Percentiles rank a stretch among this genome's conserved stretches.
These are phyloP conservation scores for Penicillium pulvis DNA, from an alignment of 495 filamentous ascomycete genomes.

Conservation along the genomic window DNA sequence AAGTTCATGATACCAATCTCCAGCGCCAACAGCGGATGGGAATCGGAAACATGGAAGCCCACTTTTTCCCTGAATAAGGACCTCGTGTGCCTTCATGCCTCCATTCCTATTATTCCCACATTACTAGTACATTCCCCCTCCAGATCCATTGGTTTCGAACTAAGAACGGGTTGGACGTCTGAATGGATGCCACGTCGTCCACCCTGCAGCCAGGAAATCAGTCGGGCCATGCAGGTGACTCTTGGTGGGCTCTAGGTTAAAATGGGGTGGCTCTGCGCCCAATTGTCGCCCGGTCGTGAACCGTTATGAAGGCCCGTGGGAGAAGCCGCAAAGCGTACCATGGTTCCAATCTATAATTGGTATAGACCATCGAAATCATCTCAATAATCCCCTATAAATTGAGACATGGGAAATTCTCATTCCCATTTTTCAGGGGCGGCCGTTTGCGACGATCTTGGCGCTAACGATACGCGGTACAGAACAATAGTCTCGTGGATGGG, in stretches of 20 bases:
- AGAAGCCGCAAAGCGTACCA: slow-evolving; percentile 8
- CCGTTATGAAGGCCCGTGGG: slow-evolving; percentile 9
- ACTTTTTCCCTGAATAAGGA: background rate
- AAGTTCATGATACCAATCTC: background rate
- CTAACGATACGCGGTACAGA: slow-evolving; percentile 4
- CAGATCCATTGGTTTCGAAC: slow-evolving; percentile 12
- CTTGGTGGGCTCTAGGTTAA: background rate
- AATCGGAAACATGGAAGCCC: background rate
- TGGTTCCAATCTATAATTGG: slow-evolving; percentile 9
- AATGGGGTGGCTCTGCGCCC: slow-evolving; percentile 3
- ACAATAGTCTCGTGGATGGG: background rate
- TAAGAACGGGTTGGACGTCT: slow-evolving; percentile 15
- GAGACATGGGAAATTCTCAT: too few species aligned
- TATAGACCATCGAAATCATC: background rate
- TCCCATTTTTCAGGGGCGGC: background rate
- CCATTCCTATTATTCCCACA: background rate
- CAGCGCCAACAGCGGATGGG: background rate
- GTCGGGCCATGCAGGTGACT: slow-evolving; percentile 28
- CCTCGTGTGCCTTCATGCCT: background rate
- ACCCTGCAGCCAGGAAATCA: slow-evolving; percentile 17
- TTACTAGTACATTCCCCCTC: background rate
- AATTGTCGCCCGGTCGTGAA: slow-evolving; percentile 13
- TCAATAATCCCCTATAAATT: background rate
- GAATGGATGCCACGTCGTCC: slow-evolving; percentile 28
- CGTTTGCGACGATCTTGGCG: background rate